These are phyloP conservation scores for Gymnopilus dilepis DNA, from an alignment of 768 basidiomycete species.

Conservation along the genomic window DNA sequence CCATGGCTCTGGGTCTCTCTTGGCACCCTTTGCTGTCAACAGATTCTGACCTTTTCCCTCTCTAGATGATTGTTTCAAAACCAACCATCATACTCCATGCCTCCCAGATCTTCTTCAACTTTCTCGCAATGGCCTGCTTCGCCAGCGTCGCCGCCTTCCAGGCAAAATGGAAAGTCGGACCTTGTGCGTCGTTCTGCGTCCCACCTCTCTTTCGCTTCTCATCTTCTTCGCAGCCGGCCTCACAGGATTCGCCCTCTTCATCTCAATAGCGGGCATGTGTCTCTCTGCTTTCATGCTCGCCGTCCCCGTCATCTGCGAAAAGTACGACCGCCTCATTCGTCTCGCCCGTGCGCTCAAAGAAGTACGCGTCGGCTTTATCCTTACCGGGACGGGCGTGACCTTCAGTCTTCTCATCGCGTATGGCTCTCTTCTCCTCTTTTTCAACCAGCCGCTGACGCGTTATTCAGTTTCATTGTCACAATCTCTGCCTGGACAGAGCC, in stretches of 20 bases:
- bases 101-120: constrained; percentile 90
- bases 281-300: constrained; percentile 75
- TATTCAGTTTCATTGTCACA: constrained; percentile 68
- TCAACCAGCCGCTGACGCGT: constrained; percentile 5
- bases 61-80: constrained; percentile 87
- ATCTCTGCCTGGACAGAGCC: constrained; percentile 88
- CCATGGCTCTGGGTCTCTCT: constrained; percentile 71
- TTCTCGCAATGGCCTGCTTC: constrained; percentile 90
- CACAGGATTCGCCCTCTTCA: constrained; percentile 84
- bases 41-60: constrained; percentile 14
- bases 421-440: constrained; percentile 36
- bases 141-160: constrained; percentile 91
- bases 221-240: constrained; percentile 73
- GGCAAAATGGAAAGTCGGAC: constrained; percentile 80
- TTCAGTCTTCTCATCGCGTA: constrained; percentile 80
- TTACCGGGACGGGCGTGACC: constrained; percentile 70
- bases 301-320: constrained; percentile 83
- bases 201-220: constrained; percentile 14
- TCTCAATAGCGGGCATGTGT: constrained; percentile 73
- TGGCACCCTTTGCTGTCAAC: constrained; percentile 20
- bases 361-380: constrained; percentile 82
- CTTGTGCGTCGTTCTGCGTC: constrained; percentile 63
- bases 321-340: constrained; percentile 79
- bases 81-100: constrained; percentile 77
- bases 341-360: constrained; percentile 84